Evolutionary conservation across 345 rosid genomes (phyloP).

Genomic region (Kandelia obovata): DNA sequence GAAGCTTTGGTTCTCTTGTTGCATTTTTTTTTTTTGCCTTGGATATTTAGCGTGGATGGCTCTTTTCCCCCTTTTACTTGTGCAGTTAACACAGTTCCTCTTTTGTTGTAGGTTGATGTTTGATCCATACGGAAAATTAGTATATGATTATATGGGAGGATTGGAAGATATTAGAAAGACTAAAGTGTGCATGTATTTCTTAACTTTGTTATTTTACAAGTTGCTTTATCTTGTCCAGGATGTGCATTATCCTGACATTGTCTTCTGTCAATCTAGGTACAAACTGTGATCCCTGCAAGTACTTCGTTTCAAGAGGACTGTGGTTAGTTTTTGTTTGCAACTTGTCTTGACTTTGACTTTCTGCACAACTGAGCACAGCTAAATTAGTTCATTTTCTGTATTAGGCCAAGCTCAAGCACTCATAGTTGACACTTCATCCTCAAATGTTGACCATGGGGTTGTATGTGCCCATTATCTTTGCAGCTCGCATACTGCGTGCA

Average conservation of each 20-base stretch:
- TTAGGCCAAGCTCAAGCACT: background rate
- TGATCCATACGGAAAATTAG: constrained; percentile 78
- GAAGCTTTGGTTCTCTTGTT: background rate
- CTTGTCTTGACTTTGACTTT: background rate
- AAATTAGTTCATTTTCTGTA: background rate
- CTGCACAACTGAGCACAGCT: background rate
- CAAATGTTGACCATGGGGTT: background rate
- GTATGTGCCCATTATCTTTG: constrained; percentile 24
- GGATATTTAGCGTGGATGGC: background rate
- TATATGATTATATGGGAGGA: constrained; percentile 90
- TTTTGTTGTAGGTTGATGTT: constrained; percentile 68
- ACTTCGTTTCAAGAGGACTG: constrained; percentile 58
- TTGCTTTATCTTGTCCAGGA: constrained; percentile 18
- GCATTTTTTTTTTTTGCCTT: background rate
- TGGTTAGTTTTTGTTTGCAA: constrained; percentile 19
- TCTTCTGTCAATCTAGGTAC: constrained; percentile 41
- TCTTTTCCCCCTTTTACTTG: background rate
- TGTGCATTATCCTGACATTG: constrained; percentile 7
- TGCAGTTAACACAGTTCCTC: background rate
- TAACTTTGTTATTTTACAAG: constrained; percentile 22
- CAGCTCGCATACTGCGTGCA: constrained; percentile 85
- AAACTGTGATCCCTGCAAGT: constrained; percentile 53
- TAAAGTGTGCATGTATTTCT: constrained; percentile 78
- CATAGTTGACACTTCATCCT: background rate
- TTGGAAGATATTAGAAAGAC: constrained; percentile 82